These are phyloP conservation scores for Entophlyctis helioformis DNA, from an alignment of 192 early-diverging fungal genomes.

Conservation along the genomic window DNA sequence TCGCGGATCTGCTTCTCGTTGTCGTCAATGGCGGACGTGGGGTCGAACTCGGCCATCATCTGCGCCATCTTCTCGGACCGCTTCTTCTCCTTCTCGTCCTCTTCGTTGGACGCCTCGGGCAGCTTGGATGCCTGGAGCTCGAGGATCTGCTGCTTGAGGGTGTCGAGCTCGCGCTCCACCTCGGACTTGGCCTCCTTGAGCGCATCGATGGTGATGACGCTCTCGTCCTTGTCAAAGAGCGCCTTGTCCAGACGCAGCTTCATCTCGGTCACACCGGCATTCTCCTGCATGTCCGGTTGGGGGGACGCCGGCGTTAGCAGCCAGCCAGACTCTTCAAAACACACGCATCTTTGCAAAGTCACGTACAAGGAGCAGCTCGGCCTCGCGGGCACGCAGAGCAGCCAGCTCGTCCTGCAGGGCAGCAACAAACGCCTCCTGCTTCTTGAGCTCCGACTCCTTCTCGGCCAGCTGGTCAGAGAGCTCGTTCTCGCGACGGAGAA, in stretches of 20 bases:
- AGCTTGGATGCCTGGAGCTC: constrained; percentile 23
- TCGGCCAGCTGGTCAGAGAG: constrained; percentile 85
- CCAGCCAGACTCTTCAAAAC: not conserved
- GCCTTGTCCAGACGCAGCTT: constrained; percentile 80
- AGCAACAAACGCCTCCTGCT: constrained; percentile 40
- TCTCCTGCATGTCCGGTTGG: constrained; percentile 63
- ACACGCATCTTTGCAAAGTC: too few relatives aligned
- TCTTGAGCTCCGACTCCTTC: constrained; percentile 72
- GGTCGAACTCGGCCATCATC: constrained; percentile 73
- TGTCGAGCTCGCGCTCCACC: constrained; percentile 59
- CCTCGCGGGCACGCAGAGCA: constrained; percentile 49
- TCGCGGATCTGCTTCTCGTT: constrained; percentile 67
- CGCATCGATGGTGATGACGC: constrained; percentile 76
- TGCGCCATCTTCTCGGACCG: constrained; percentile 75
- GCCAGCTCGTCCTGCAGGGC: constrained; percentile 62
- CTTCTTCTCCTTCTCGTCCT: constrained; percentile 64
- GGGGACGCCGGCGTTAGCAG: constrained; percentile 6
- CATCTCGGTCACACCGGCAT: constrained; percentile 58
- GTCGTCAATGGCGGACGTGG: constrained; percentile 56
- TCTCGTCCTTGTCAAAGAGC: constrained; percentile 80
- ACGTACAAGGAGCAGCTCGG: constrained; percentile 3
- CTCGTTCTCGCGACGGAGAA: constrained; percentile 91
- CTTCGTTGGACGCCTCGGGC: constrained; percentile 9
- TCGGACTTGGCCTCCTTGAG: constrained; percentile 79
- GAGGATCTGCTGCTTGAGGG: constrained; percentile 48